These are phyloP conservation scores for Bretschneidera sinensis DNA, from an alignment of 345 rosid species.

Conservation along the genomic window DNA sequence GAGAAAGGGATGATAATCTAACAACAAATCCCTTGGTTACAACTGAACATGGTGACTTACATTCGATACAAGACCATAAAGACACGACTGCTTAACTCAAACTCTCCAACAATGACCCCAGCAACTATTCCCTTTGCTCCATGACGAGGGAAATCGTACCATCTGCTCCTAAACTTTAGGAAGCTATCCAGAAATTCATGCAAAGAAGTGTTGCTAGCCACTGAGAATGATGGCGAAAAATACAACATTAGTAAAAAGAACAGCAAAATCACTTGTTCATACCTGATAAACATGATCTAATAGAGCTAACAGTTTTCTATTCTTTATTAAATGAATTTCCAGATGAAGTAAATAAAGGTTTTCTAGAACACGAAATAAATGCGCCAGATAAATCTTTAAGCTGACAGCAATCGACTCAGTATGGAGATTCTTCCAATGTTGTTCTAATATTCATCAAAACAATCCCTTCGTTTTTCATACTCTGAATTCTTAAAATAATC, in stretches of 20 bases:
- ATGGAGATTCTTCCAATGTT: too few relatives aligned
- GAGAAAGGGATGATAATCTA: neutral
- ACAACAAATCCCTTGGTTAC: neutral
- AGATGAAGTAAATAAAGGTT: neutral
- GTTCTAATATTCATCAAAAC: too few relatives aligned
- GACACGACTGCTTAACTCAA: conserved; percentile 71
- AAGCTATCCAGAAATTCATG: conserved; percentile 77
- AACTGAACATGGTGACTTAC: conserved; percentile 40
- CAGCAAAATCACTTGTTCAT: neutral
- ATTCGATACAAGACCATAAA: conserved; percentile 87
- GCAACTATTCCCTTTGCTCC: conserved; percentile 84
- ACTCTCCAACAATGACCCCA: conserved; percentile 82
- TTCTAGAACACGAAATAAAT: too few relatives aligned
- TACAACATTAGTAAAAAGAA: neutral
- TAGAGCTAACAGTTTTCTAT: neutral
- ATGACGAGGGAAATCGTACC: conserved; percentile 94
- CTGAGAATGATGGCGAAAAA: conserved; percentile 30
- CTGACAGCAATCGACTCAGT: neutral
- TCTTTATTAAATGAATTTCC: neutral
- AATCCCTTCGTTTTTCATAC: too few relatives aligned
- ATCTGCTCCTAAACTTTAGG: conserved; percentile 76
- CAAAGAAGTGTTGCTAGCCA: conserved; percentile 75
- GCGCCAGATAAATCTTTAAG: neutral
- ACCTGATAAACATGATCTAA: neutral
- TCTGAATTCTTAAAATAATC: too few relatives aligned